A percentile compares a stretch with the other conserved stretches of the same genome.
These are phyloP conservation scores for Aspergillus neotritici DNA, from an alignment of 2,329 filamentous ascomycete genomes.

Conservation along the genomic window DNA sequence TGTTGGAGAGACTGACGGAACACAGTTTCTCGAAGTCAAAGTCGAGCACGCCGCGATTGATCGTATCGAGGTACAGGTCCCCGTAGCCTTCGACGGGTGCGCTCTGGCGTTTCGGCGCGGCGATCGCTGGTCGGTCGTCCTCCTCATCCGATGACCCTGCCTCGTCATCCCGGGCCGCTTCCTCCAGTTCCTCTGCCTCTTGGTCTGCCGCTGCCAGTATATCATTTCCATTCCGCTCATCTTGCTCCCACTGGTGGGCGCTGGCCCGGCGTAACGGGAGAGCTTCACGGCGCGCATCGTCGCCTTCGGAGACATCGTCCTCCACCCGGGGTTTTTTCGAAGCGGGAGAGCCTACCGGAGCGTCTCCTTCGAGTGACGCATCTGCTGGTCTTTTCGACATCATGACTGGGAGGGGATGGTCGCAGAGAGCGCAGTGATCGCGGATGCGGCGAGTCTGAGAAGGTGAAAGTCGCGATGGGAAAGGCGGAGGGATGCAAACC, in stretches of 20 bases:
- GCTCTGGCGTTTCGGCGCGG: constrained; percentile 56
- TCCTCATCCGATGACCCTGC: constrained; percentile 29
- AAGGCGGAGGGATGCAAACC: constrained; percentile 20
- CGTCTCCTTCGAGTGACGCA: constrained; percentile 34
- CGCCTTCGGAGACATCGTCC: constrained; percentile 25
- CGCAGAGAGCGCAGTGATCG: constrained; percentile 6
- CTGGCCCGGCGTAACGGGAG: constrained; percentile 21
- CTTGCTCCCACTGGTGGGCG: constrained; percentile 30
- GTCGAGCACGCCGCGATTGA: constrained; percentile 85
- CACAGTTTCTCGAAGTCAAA: constrained; percentile 99
- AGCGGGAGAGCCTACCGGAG: constrained; percentile 34
- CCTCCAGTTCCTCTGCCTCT: constrained; percentile 55
- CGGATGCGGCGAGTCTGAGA: constrained; percentile 14
- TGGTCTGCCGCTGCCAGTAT: constrained; percentile 57
- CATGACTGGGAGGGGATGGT: constrained; percentile 14
- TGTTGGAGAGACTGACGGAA: constrained; percentile 91
- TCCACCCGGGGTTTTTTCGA: constrained; percentile 43
- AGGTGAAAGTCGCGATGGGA: constrained; percentile 15
- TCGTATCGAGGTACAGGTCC: constrained; percentile 95
- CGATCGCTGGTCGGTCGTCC: constrained; percentile 33
- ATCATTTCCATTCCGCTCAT: constrained; percentile 32
- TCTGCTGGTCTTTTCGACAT: constrained; percentile 48
- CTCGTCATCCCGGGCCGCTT: constrained; percentile 23
- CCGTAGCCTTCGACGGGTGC: constrained; percentile 83
- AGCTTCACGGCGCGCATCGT: constrained; percentile 20